Evolutionary conservation across 305 asterid species (phyloP).

Genomic region (Solanum chacoense): DNA sequence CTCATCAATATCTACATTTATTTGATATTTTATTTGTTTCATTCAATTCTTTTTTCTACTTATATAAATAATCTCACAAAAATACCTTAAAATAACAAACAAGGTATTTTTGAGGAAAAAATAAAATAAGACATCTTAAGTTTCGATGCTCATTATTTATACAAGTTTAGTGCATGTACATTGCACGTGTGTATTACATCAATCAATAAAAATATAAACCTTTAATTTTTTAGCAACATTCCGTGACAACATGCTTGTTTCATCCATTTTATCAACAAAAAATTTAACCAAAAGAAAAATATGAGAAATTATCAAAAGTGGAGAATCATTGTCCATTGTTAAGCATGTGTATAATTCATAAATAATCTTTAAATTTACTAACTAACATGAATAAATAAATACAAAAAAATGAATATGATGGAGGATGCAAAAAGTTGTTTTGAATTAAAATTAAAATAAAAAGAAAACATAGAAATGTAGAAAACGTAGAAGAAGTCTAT

Average conservation of each 20-base stretch:
- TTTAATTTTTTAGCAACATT: not conserved
- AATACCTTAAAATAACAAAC: not conserved
- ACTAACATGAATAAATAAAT: not conserved
- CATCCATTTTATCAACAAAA: not conserved
- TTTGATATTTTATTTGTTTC: not conserved
- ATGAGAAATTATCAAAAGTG: not conserved
- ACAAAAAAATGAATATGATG: not conserved
- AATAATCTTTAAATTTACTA: not conserved
- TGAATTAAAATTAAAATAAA: too few relatives aligned
- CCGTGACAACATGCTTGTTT: not conserved
- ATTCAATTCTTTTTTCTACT: not conserved
- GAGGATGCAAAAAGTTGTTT: not conserved
- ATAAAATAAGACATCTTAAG: not conserved
- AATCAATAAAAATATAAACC: not conserved
- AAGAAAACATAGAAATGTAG: too few relatives aligned
- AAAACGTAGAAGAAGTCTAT: too few relatives aligned
- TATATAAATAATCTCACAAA: too few relatives aligned
- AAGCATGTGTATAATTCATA: not conserved
- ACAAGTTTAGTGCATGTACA: not conserved
- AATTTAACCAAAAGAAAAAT: not conserved
- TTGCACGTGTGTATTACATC: not conserved
- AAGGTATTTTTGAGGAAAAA: not conserved
- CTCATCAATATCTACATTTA: not conserved
- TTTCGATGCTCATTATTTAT: not conserved
- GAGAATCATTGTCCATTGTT: not conserved